These are phyloP conservation scores for Wallacemonas sp. DNA, from an alignment of 208 protist genomes.

Conservation along the genomic window DNA sequence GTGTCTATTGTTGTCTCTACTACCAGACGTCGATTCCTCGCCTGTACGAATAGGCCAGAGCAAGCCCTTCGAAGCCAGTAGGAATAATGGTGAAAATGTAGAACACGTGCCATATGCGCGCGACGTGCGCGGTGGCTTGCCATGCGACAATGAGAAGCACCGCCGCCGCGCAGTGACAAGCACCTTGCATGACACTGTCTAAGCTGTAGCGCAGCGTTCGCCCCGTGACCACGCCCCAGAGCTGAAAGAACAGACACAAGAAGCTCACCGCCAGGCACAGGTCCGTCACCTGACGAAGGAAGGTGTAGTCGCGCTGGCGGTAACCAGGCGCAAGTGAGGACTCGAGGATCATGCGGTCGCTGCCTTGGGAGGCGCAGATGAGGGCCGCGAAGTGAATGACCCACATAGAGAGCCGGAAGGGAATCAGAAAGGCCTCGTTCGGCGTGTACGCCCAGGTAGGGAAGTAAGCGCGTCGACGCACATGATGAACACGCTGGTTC, in stretches of 20 bases:
- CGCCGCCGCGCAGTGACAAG: slow-evolving; percentile 42
- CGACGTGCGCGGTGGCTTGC: slow-evolving; percentile 32
- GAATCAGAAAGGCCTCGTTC: slow-evolving; percentile 55
- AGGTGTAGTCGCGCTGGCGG: slow-evolving; percentile 33
- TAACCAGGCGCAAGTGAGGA: slow-evolving; percentile 30
- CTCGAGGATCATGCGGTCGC: slow-evolving; percentile 48
- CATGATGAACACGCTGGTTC: not conserved
- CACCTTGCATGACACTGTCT: slow-evolving; percentile 56
- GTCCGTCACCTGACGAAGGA: slow-evolving; percentile 34
- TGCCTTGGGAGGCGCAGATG: slow-evolving; percentile 43
- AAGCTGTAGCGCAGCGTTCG: slow-evolving; percentile 63
- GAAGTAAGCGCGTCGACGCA: not conserved
- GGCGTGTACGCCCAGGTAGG: slow-evolving; percentile 2
- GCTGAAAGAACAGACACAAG: slow-evolving; percentile 42
- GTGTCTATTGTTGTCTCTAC: slow-evolving; percentile 4
- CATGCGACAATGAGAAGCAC: slow-evolving; percentile 59
- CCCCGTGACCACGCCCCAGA: slow-evolving; percentile 50
- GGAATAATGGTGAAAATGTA: slow-evolving; percentile 74
- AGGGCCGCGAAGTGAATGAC: slow-evolving; percentile 55
- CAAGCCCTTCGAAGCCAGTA: slow-evolving; percentile 48
- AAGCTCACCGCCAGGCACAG: slow-evolving; percentile 47
- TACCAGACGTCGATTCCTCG: slow-evolving; percentile 43
- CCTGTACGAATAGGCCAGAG: slow-evolving; percentile 44
- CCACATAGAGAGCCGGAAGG: slow-evolving; percentile 46
- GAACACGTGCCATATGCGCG: slow-evolving; percentile 65